phyloP scores from a whole-genome alignment of 805 yeast genomes.

The Ogataea nonfermentans region DNA sequence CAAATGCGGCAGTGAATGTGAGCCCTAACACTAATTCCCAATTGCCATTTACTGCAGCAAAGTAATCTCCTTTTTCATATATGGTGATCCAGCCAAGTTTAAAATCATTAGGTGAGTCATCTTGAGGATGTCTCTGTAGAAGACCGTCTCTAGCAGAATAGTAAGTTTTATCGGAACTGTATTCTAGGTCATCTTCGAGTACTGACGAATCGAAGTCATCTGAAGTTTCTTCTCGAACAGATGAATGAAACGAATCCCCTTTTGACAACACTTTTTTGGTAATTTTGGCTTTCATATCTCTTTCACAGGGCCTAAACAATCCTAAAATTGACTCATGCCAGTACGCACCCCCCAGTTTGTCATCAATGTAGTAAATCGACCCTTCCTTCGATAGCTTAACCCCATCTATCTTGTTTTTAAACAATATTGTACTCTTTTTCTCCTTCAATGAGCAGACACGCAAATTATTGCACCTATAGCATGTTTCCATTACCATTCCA shows the following conservation, averaged over 20 bases:
- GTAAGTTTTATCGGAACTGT: slow-evolving; percentile 23
- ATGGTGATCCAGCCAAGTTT: slow-evolving; percentile 67
- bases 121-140: slow-evolving; percentile 46
- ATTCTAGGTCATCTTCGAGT: slow-evolving; percentile 18
- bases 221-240: slow-evolving; percentile 7
- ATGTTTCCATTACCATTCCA: slow-evolving; percentile 18
- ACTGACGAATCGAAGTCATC: slow-evolving; percentile 20
- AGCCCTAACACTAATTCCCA: slow-evolving; percentile 56
- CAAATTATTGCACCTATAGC: slow-evolving; percentile 13
- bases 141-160: slow-evolving; percentile 58
- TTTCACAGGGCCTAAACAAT: slow-evolving; percentile 33
- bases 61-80: slow-evolving; percentile 44
- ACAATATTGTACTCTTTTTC: slow-evolving; percentile 20
- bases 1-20: slow-evolving; percentile 51
- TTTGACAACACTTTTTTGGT: slow-evolving; percentile 28
- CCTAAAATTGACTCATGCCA: slow-evolving; percentile 31
- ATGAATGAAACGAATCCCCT: slow-evolving; percentile 15
- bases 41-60: slow-evolving; percentile 38
- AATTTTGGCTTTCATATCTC: slow-evolving; percentile 28
- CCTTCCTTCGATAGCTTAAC: slow-evolving; percentile 32
- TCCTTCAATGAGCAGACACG: slow-evolving; percentile 27
- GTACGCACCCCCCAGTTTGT: slow-evolving; percentile 13
- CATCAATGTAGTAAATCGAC: slow-evolving; percentile 31
- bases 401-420: slow-evolving; percentile 30
- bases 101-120: slow-evolving; percentile 59